phyloP scores from a whole-genome alignment of 1,139 yeast genomes.

The Hyphopichia burtonii region DNA sequence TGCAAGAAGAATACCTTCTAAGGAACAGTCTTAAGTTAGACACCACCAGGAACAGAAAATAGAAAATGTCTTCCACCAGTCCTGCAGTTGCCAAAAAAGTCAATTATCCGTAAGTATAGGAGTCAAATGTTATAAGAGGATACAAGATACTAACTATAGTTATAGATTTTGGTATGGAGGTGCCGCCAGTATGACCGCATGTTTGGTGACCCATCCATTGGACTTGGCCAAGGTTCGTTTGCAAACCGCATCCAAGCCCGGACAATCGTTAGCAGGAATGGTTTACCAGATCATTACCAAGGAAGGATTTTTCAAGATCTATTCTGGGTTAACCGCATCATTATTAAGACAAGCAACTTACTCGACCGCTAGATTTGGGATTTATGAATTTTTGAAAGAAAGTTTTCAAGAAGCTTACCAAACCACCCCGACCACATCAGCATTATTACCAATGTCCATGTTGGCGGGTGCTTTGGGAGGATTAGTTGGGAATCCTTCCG shows the following conservation, averaged over 20 bases:
- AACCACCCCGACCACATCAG: slow-evolving; percentile 37
- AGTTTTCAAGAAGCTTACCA: slow-evolving; percentile 35
- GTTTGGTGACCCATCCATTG: slow-evolving; percentile 67
- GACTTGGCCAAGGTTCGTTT: slow-evolving; percentile 83
- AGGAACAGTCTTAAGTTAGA: too few species aligned
- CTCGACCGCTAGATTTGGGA: slow-evolving; percentile 82
- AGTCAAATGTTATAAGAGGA: background rate
- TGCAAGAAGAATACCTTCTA: too few species aligned
- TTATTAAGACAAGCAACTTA: slow-evolving; percentile 84
- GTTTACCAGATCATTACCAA: slow-evolving; percentile 55
- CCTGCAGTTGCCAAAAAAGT: background rate
- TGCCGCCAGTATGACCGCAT: slow-evolving; percentile 67
- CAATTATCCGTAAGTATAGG: slow-evolving; percentile 1
- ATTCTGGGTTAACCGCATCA: slow-evolving; percentile 81
- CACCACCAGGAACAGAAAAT: background rate
- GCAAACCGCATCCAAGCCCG: slow-evolving; percentile 68
- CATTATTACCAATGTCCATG: slow-evolving; percentile 76
- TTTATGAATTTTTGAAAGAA: slow-evolving; percentile 74
- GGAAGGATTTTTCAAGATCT: slow-evolving; percentile 70
- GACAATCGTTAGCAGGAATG: slow-evolving; percentile 62
- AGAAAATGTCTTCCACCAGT: background rate
- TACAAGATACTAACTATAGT: background rate
- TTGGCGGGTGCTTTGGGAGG: slow-evolving; percentile 83
- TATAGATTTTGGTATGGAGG: slow-evolving; percentile 53
- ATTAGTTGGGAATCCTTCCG: slow-evolving; percentile 83